phyloP scores from a whole-genome alignment of 805 yeast genomes.

The Lipomyces lipofer region DNA sequence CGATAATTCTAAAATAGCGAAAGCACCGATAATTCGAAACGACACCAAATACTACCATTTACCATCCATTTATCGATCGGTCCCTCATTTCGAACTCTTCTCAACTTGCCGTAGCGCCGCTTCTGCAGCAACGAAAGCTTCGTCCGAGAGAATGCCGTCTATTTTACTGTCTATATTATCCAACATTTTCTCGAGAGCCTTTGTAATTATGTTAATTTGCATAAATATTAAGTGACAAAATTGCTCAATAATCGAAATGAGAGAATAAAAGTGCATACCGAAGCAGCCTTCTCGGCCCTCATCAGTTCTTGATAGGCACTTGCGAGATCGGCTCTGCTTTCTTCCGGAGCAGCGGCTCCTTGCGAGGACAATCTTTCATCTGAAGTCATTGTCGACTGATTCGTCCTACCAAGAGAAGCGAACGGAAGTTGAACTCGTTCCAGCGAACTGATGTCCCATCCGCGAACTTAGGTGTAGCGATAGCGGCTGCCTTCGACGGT shows the following conservation, averaged over 20 bases:
- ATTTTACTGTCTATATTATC: conserved; percentile 27
- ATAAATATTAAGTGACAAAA: background rate
- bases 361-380: conserved; percentile 11
- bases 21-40: too few relatives aligned
- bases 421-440: too few relatives aligned
- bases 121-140: conserved; percentile 26
- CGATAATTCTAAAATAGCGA: too few relatives aligned
- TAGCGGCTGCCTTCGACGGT: too few relatives aligned
- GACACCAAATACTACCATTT: background rate
- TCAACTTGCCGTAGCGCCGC: conserved; percentile 20
- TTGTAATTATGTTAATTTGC: background rate
- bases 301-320: conserved; percentile 27
- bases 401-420: too few relatives aligned
- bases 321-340: conserved; percentile 18
- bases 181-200: conserved; percentile 29
- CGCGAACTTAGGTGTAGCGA: too few relatives aligned
- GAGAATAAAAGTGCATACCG: conserved; percentile 10
- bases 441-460: too few relatives aligned
- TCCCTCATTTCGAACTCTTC: background rate
- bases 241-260: background rate
- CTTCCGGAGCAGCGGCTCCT: background rate
- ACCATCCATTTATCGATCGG: too few relatives aligned
- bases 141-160: conserved; percentile 27
- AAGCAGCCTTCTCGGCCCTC: conserved; percentile 31
- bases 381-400: conserved; percentile 24